Evolutionary conservation across 768 basidiomycete species (phyloP).

Genomic region (Boletus rufocinnamomeus): DNA sequence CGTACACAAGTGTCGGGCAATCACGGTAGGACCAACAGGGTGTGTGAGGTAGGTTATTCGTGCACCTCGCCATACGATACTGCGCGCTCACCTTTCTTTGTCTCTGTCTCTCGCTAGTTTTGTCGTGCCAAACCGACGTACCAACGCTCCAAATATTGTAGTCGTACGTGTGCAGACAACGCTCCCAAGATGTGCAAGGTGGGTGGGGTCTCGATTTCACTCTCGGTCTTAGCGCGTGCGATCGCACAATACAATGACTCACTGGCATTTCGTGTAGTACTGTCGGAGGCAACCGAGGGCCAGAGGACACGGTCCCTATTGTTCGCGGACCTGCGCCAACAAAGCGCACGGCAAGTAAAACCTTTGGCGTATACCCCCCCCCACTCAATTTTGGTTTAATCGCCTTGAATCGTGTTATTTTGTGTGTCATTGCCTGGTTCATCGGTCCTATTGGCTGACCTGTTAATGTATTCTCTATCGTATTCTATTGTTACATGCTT

Average conservation of each 20-base stretch:
- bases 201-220: not conserved
- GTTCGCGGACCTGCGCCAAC: slow-evolving; percentile 31
- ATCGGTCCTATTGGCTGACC: not conserved
- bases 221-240: not conserved
- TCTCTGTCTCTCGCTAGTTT: slow-evolving; percentile 32
- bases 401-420: not conserved
- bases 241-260: not conserved
- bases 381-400: not conserved
- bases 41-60: slow-evolving; percentile 29
- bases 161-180: slow-evolving; percentile 56
- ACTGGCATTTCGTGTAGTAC: slow-evolving; percentile 16
- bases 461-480: not conserved
- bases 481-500: slow-evolving; percentile 6
- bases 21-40: slow-evolving; percentile 4
- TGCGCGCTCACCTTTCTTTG: not conserved
- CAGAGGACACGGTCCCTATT: slow-evolving; percentile 20
- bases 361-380: not conserved
- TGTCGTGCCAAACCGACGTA: slow-evolving; percentile 61
- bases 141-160: slow-evolving; percentile 57
- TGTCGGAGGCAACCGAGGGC: slow-evolving; percentile 26
- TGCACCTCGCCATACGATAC: not conserved
- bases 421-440: slow-evolving; percentile 8
- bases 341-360: slow-evolving; percentile 17
- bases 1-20: slow-evolving; percentile 8
- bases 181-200: slow-evolving; percentile 38